phyloP scores from a whole-genome alignment of 202 grass and related monocot species.

The Brachypodium distachyon region DNA sequence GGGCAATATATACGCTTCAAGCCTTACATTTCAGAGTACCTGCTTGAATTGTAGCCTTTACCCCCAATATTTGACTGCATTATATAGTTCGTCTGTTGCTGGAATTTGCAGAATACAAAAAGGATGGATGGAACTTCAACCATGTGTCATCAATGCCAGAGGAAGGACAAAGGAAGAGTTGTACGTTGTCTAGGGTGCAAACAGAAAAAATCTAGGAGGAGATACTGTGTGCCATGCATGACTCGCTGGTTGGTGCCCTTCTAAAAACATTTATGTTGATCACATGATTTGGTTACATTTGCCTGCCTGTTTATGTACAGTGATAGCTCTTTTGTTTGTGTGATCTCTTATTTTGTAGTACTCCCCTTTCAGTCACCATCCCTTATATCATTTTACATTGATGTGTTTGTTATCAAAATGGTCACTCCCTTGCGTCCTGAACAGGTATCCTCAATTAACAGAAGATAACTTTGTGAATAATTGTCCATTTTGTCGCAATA shows the following conservation, averaged over 20 bases:
- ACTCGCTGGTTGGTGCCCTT: slow-evolving; percentile 39
- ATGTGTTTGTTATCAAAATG: not conserved
- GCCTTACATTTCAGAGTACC: not conserved
- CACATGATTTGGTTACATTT: not conserved
- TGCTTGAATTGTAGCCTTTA: not conserved
- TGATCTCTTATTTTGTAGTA: not conserved
- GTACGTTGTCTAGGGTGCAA: slow-evolving; percentile 36
- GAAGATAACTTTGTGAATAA: slow-evolving; percentile 42
- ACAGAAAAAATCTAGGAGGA: not conserved
- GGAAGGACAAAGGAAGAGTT: slow-evolving; percentile 50
- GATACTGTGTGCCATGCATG: slow-evolving; percentile 61
- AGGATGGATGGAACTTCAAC: not conserved
- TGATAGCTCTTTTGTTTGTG: not conserved
- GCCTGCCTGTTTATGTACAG: not conserved
- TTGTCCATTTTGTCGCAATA: slow-evolving; percentile 50
- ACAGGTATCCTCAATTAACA: slow-evolving; percentile 72
- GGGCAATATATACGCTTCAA: not conserved
- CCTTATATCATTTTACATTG: not conserved
- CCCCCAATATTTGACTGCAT: not conserved
- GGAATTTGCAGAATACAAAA: not conserved
- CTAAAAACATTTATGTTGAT: not conserved
- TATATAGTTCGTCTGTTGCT: not conserved
- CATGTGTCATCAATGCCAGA: slow-evolving; percentile 86
- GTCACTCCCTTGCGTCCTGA: not conserved
- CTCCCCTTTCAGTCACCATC: not conserved